Conservation (phyloP, 768 basidiomycete genomes). For the Nidularia pulvinata region DNA sequence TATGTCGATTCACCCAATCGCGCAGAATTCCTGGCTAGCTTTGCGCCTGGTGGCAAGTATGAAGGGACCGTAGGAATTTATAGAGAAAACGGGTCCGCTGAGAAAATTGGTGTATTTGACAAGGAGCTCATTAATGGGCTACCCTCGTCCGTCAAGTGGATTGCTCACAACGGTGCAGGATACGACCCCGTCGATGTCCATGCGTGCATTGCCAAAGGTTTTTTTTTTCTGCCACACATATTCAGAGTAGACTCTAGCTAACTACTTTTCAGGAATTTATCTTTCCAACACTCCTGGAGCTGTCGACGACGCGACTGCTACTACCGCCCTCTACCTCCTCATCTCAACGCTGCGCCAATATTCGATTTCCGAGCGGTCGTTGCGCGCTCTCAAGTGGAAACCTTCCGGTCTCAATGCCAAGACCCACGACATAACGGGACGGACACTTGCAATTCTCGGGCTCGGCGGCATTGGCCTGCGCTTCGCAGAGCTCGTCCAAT, state of each 20-base stretch:
- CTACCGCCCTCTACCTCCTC: slow-evolving; percentile 82
- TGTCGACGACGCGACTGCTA: slow-evolving; percentile 91
- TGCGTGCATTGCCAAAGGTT: slow-evolving; percentile 73
- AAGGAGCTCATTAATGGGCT: slow-evolving; percentile 72
- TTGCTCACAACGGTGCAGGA: slow-evolving; percentile 92
- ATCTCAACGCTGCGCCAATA: slow-evolving; percentile 79
- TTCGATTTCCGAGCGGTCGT: slow-evolving; percentile 58
- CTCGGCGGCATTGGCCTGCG: slow-evolving; percentile 78
- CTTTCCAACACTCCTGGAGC: slow-evolving; percentile 91
- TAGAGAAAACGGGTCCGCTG: slow-evolving; percentile 68
- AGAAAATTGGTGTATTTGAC: slow-evolving; percentile 76
- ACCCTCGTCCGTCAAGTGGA: slow-evolving; percentile 74
- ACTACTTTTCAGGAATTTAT: slow-evolving; percentile 55
- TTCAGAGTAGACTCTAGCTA: neutral
- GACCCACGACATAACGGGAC: slow-evolving; percentile 65
- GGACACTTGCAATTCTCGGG: slow-evolving; percentile 73
- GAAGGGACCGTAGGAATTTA: slow-evolving; percentile 74
- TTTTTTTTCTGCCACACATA: slow-evolving; percentile 2
- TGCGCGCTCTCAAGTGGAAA: slow-evolving; percentile 66
- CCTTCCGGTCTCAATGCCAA: slow-evolving; percentile 39
- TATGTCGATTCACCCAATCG: slow-evolving; percentile 59
- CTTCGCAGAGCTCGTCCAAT: slow-evolving; percentile 68
- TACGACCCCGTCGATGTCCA: slow-evolving; percentile 87
- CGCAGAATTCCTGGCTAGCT: slow-evolving; percentile 65
- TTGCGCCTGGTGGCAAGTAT: slow-evolving; percentile 73